phyloP scores from a whole-genome alignment of 2,329 filamentous ascomycete genomes.

The Didymella lethalis region DNA sequence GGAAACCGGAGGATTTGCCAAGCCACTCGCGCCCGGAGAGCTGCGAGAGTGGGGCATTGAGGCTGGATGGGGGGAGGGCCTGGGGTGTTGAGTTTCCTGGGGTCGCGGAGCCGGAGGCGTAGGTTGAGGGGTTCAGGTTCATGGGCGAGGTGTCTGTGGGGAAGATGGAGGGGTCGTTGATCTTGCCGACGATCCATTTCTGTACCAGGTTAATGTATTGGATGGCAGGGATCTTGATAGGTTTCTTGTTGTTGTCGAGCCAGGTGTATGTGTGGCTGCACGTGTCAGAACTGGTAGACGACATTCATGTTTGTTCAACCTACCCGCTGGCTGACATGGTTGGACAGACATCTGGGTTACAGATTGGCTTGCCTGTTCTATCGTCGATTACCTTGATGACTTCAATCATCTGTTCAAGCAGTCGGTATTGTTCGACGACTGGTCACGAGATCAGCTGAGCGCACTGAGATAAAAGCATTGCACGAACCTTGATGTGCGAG shows the following conservation, averaged over 20 bases:
- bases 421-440: conserved; percentile 93
- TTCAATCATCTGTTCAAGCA: conserved; percentile 87
- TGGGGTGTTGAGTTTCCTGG: conserved; percentile 54
- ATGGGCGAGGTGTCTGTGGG: conserved; percentile 81
- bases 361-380: conserved; percentile 75
- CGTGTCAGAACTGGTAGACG: conserved; percentile 15
- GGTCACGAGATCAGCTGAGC: conserved; percentile 38
- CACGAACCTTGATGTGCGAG: conserved; percentile 84
- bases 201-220: conserved; percentile 97
- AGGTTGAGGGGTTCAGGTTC: conserved; percentile 69
- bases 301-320: conserved; percentile 49
- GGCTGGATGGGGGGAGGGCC: conserved; percentile 54
- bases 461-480: conserved; percentile 7
- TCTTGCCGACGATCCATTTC: conserved; percentile 96
- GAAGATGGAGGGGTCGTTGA: conserved; percentile 88
- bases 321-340: conserved; percentile 94
- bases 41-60: conserved; percentile 66
- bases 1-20: conserved; percentile 82
- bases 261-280: conserved; percentile 87
- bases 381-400: conserved; percentile 88
- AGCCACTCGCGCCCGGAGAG: conserved; percentile 78
- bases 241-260: conserved; percentile 86
- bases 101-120: conserved; percentile 62
- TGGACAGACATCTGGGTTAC: conserved; percentile 83
- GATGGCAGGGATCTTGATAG: conserved; percentile 88